Evolutionary conservation across 495 filamentous ascomycete genomes (phyloP).

Genomic region (Delitschia confertaspora): DNA sequence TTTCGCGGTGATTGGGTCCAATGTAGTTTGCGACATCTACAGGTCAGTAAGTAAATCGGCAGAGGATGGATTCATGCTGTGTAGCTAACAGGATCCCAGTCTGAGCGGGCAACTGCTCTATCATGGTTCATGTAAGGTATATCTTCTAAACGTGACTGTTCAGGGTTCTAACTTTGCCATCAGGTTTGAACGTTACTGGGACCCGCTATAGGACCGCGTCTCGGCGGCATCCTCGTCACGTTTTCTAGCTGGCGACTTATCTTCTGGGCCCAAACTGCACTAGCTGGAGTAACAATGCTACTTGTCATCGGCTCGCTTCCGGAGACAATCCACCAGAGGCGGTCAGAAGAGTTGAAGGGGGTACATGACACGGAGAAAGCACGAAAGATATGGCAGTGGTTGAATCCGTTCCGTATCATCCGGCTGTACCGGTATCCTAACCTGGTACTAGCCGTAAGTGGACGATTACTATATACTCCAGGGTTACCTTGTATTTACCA

Average conservation of each 20-base stretch:
- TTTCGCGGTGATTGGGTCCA: conserved; percentile 56
- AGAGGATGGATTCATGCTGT: neutral
- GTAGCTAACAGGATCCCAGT: conserved; percentile 28
- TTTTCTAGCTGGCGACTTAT: conserved; percentile 60
- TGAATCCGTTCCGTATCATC: conserved; percentile 55
- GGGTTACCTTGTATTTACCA: neutral
- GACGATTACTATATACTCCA: too few relatives aligned
- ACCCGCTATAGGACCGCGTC: conserved; percentile 60
- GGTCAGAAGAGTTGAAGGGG: conserved; percentile 46
- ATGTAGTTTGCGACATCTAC: conserved; percentile 46
- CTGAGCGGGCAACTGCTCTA: conserved; percentile 57
- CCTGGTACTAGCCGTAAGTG: conserved; percentile 44
- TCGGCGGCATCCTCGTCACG: conserved; percentile 54
- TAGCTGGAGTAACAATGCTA: conserved; percentile 49
- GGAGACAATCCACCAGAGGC: conserved; percentile 57
- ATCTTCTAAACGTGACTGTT: too few relatives aligned
- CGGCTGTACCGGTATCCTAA: conserved; percentile 55
- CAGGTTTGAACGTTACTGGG: conserved; percentile 51
- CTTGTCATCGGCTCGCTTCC: conserved; percentile 57
- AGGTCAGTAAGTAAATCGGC: conserved; percentile 24
- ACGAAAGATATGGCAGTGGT: conserved; percentile 47
- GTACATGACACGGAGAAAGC: conserved; percentile 41
- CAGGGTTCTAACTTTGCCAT: neutral
- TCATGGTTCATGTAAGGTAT: conserved; percentile 43
- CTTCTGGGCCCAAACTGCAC: conserved; percentile 62